Conservation (phyloP, 805 yeast species). For the Saturnispora ahearnii region DNA sequence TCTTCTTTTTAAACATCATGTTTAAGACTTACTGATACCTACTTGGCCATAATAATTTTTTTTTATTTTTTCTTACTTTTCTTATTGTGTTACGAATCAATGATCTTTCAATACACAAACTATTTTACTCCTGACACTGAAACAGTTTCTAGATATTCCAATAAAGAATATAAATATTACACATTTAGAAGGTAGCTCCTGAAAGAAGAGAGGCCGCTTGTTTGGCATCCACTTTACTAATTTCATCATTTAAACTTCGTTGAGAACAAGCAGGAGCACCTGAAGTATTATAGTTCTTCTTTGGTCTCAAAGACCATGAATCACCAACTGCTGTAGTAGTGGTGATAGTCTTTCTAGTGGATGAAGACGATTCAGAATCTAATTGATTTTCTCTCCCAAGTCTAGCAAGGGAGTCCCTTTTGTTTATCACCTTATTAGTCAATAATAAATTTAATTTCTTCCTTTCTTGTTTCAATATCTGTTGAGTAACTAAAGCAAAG, state of each 20-base stretch:
- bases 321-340: conserved; percentile 12
- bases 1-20: background rate
- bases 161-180: background rate
- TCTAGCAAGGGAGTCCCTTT: conserved; percentile 45
- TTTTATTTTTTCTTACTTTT: background rate
- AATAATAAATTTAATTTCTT: conserved; percentile 64
- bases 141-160: background rate
- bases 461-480: conserved; percentile 79
- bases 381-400: conserved; percentile 65
- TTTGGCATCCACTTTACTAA: conserved; percentile 54
- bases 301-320: conserved; percentile 29
- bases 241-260: conserved; percentile 10
- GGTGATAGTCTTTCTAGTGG: background rate
- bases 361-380: conserved; percentile 11
- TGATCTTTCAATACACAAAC: too few relatives aligned
- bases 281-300: conserved; percentile 14
- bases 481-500: conserved; percentile 52
- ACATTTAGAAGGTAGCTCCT: conserved; percentile 50
- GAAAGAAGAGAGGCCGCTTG: conserved; percentile 80
- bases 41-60: too few relatives aligned
- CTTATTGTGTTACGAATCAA: background rate
- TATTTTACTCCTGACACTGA: background rate
- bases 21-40: background rate
- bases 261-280: background rate
- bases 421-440: conserved; percentile 37